phyloP scores from a whole-genome alignment of 441 rosid species.

The Eutrema salsugineum region DNA sequence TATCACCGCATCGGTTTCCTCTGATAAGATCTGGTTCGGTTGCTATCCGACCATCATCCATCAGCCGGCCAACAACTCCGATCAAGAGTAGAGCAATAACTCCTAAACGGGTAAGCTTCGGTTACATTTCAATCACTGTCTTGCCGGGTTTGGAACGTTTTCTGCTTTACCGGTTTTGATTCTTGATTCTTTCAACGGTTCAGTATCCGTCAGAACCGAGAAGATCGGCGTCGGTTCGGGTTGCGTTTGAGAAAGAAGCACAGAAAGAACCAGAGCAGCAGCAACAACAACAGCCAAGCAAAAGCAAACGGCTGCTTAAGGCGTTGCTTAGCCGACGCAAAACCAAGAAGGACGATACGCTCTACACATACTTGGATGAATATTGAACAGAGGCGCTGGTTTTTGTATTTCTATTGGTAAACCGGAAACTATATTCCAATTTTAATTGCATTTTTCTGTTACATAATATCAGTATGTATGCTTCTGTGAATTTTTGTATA shows the following conservation, averaged over 20 bases:
- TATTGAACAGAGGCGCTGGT: slow-evolving; percentile 40
- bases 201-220: slow-evolving; percentile 90
- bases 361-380: slow-evolving; percentile 88
- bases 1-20: slow-evolving; percentile 81
- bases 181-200: neutral
- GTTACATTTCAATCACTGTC: neutral
- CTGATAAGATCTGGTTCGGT: slow-evolving; percentile 73
- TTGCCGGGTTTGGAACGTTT: neutral
- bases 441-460: neutral
- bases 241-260: slow-evolving; percentile 55
- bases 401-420: neutral
- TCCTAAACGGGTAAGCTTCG: slow-evolving; percentile 59
- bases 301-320: slow-evolving; percentile 85
- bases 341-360: slow-evolving; percentile 83
- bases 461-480: slow-evolving; percentile 1
- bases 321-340: slow-evolving; percentile 91
- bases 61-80: slow-evolving; percentile 66
- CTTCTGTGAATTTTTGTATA: neutral
- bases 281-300: slow-evolving; percentile 64
- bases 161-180: neutral
- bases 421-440: slow-evolving; percentile 7
- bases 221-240: slow-evolving; percentile 71
- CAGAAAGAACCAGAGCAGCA: slow-evolving; percentile 48
- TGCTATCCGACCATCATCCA: slow-evolving; percentile 52
- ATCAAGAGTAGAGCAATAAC: slow-evolving; percentile 59